phyloP scores from a whole-genome alignment of 768 basidiomycete species.

The Pholiota microspora region DNA sequence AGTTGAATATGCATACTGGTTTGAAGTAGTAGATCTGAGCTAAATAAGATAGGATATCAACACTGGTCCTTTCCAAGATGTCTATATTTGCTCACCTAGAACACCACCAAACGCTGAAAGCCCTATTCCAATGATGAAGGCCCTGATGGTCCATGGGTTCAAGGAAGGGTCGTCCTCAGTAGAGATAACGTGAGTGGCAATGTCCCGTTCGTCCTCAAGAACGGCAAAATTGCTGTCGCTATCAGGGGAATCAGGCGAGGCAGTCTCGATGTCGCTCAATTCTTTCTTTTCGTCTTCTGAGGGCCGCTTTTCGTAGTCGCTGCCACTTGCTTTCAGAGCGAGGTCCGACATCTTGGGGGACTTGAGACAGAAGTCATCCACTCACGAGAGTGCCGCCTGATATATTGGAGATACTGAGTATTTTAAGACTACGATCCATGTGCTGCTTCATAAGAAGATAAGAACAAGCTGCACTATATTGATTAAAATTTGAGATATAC shows the following conservation, averaged over 20 bases:
- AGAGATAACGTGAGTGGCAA: slow-evolving; percentile 45
- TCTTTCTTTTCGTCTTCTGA: slow-evolving; percentile 31
- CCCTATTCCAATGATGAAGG: slow-evolving; percentile 44
- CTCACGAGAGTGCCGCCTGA: not conserved
- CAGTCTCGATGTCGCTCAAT: slow-evolving; percentile 32
- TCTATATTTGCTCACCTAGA: slow-evolving; percentile 33
- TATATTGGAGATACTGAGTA: not conserved
- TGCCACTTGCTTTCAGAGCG: not conserved
- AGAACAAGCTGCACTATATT: not conserved
- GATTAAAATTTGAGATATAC: not conserved
- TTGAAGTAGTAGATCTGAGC: slow-evolving; percentile 65
- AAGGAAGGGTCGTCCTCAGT: slow-evolving; percentile 43
- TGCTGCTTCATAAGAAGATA: slow-evolving; percentile 10
- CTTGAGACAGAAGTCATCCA: not conserved
- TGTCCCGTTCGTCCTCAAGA: slow-evolving; percentile 43
- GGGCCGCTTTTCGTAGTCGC: slow-evolving; percentile 25
- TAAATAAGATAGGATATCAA: slow-evolving; percentile 21
- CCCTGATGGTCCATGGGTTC: slow-evolving; percentile 47
- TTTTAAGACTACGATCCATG: not conserved
- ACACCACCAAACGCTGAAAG: slow-evolving; percentile 49
- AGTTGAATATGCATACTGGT: slow-evolving; percentile 36
- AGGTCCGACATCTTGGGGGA: slow-evolving; percentile 13
- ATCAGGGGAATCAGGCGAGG: slow-evolving; percentile 20
- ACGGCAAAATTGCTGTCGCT: slow-evolving; percentile 29
- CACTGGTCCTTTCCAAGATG: too few species aligned